Evolutionary conservation across 331 rosid species (phyloP).

Genomic region (Phaseolus coccineus): DNA sequence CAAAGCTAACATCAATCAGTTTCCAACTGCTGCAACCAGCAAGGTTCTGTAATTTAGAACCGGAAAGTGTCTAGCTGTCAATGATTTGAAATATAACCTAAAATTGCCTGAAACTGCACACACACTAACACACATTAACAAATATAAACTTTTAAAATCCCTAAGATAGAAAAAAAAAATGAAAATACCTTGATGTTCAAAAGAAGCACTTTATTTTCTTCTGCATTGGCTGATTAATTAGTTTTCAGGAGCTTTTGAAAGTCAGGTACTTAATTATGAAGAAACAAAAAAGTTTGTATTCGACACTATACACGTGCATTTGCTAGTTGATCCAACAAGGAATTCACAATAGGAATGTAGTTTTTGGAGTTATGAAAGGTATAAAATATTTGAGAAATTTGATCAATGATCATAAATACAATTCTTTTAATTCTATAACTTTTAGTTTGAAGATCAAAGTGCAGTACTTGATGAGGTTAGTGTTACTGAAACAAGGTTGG

Average conservation of each 20-base stretch:
- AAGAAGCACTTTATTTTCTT: neutral
- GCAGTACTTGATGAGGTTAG: too few species aligned
- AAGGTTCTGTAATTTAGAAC: neutral
- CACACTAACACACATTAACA: slow-evolving; percentile 3
- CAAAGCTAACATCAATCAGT: neutral
- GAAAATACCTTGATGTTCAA: neutral
- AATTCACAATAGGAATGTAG: neutral
- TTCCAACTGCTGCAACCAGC: slow-evolving; percentile 11
- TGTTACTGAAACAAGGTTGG: neutral
- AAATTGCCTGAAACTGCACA: slow-evolving; percentile 8
- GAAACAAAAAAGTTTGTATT: neutral
- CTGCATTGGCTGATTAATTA: neutral
- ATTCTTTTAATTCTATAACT: too few species aligned
- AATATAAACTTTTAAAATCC: neutral
- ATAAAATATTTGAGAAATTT: too few species aligned
- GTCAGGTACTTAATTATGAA: neutral
- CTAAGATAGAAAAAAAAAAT: too few species aligned
- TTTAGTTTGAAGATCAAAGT: too few species aligned
- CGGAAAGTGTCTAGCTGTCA: neutral
- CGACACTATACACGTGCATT: neutral
- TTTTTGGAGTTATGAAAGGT: too few species aligned
- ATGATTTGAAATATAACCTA: slow-evolving; percentile 30
- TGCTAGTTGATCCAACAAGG: neutral
- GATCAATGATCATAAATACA: too few species aligned
- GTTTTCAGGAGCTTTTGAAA: neutral